Evolutionary conservation across 2,329 filamentous ascomycete species (phyloP).

Genomic region (Amesomyces nigricolor): DNA sequence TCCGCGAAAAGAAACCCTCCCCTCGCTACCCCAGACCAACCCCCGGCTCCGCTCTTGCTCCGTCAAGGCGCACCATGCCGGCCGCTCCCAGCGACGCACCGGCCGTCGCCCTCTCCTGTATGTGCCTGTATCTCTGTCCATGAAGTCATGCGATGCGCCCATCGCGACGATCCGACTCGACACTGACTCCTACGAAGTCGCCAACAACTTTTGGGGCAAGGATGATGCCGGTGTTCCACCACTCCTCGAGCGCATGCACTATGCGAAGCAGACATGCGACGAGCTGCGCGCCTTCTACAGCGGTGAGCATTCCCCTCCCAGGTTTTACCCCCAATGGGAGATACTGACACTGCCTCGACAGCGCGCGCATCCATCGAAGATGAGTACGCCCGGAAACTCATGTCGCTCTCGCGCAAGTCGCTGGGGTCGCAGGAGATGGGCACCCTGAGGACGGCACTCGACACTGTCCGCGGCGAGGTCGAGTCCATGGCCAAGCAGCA

Average conservation of each 20-base stretch:
- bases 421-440: conserved; percentile 84
- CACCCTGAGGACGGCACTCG: conserved; percentile 75
- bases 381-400: conserved; percentile 85
- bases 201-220: conserved; percentile 99
- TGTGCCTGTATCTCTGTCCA: not conserved
- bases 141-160: not conserved
- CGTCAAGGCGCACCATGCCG: conserved; percentile 24
- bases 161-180: not conserved
- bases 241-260: conserved; percentile 88
- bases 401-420: conserved; percentile 79
- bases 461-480: conserved; percentile 81
- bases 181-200: conserved; percentile 52
- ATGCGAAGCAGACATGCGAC: conserved; percentile 89
- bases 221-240: conserved; percentile 93
- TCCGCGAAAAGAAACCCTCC: not conserved
- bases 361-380: conserved; percentile 93
- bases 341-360: conserved; percentile 29
- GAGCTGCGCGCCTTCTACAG: conserved; percentile 89
- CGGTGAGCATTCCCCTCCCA: conserved; percentile 41
- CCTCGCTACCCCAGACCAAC: too few relatives aligned
- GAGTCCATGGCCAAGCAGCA: conserved; percentile 94
- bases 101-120: conserved; percentile 29
- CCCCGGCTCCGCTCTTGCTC: conserved; percentile 14
- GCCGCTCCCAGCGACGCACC: conserved; percentile 25
- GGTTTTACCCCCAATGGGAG: not conserved